Evolutionary conservation across 257 asterid genomes (phyloP).

Genomic region (Solanum paucissectum): DNA sequence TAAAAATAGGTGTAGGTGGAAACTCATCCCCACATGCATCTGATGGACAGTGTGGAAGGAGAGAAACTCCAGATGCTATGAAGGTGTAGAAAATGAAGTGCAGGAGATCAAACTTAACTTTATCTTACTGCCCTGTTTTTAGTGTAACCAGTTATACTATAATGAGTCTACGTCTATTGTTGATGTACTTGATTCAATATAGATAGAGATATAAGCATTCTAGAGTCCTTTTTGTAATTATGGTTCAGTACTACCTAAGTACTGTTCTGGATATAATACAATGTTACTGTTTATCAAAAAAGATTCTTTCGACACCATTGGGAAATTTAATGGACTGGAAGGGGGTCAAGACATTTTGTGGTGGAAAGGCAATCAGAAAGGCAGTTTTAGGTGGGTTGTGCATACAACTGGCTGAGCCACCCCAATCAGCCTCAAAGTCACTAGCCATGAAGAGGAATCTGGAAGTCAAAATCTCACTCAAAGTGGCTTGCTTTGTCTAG

Average conservation of each 20-base stretch:
- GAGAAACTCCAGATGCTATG: not conserved
- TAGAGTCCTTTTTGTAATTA: not conserved
- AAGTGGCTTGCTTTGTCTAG: not conserved
- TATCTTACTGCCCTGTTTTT: not conserved
- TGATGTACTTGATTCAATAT: not conserved
- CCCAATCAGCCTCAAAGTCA: not conserved
- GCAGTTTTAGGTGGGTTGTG: not conserved
- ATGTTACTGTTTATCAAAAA: no score
- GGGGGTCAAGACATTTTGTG: not conserved
- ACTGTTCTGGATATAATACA: no score
- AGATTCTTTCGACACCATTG: not conserved
- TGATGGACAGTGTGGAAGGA: not conserved
- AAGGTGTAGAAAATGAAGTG: not conserved
- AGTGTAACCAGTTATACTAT: not conserved
- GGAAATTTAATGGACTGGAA: not conserved
- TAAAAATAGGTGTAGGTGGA: not conserved
- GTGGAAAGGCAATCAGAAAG: not conserved
- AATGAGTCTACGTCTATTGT: not conserved
- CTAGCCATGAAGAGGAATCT: not conserved
- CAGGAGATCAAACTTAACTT: not conserved
- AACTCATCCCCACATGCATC: not conserved
- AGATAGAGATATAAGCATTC: no score
- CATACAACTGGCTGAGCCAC: not conserved
- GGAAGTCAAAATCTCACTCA: not conserved
- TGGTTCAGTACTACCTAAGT: not conserved